Base-by-base conservation (phyloP, 2,329 filamentous ascomycete genomes). In the Graphium sp. region DNA sequence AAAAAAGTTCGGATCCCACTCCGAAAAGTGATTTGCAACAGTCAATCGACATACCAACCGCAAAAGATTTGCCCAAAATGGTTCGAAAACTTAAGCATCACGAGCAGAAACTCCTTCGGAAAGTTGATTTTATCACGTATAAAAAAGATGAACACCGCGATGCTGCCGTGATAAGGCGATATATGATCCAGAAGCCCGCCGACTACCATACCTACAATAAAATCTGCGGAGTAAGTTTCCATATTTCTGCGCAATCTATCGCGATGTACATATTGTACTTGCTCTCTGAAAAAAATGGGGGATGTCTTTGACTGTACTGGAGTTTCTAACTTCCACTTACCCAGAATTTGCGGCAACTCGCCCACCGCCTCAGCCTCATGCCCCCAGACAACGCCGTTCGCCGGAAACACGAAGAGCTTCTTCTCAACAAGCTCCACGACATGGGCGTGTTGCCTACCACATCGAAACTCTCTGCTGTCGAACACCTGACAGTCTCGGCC, bases 1-100 rank as follows among this genome's bases (percentile, higher is more conserved):
- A 26, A 9, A 14, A 26, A 8, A 14, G 15, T 15, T 16, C 24
- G 14, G n/a, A 16, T 15, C n/a, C 3, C 8, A 25, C 9, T 8
- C 23, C n/a, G 23, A 4, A 25, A 9, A 25, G 11, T 14, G n/a
- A n/a, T n/a, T n/a, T n/a, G n/a, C n/a, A n/a, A n/a, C n/a, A n/a
- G n/a, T n/a, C n/a, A n/a, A n/a, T n/a, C n/a, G n/a, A n/a, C n/a
- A n/a, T n/a, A n/a, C n/a, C n/a, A n/a, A n/a, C n/a, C 23, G 11
- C n/a, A 20, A 24, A 17, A 11, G 13, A 14, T 30, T 11, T 15
- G 35, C 34, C 25, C 48, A 66, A 40, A 15, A 95, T 95, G 89
- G 83, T 92, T 41, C 78, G 89, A 43, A 84, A 92, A 62, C 73
- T 98, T 48, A 95, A 94, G 58, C 72, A 92, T 56, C 87, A 94